phyloP scores from a whole-genome alignment of 2,329 filamentous ascomycete species.

The Xylariaceae sp. region DNA sequence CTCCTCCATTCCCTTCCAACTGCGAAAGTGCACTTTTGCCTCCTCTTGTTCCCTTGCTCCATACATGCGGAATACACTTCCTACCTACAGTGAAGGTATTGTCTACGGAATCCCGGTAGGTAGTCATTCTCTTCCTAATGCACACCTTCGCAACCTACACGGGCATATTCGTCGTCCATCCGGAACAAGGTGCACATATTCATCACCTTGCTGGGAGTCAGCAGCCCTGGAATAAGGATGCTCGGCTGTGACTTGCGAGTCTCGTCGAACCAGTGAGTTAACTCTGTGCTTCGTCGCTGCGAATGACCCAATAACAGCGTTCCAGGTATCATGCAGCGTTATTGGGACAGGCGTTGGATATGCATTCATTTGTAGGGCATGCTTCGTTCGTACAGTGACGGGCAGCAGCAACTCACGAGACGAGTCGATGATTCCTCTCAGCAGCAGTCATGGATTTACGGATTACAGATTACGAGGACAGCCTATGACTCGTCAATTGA shows the following conservation, averaged over 20 bases:
- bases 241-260: neutral
- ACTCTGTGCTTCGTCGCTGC: neutral
- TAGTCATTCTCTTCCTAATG: too few species aligned
- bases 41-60: too few species aligned
- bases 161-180: too few species aligned
- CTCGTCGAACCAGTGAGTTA: too few species aligned
- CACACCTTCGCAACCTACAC: too few species aligned
- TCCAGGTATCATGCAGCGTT: slow-evolving; percentile 12
- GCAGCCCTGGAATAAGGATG: neutral
- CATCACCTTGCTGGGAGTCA: too few species aligned
- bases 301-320: slow-evolving; percentile 11
- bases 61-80: too few species aligned
- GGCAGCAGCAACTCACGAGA: neutral
- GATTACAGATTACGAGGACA: neutral
- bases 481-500: slow-evolving; percentile 17
- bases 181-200: too few species aligned
- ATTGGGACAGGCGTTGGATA: slow-evolving; percentile 8
- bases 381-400: neutral
- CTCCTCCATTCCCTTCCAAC: neutral
- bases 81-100: too few species aligned
- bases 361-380: slow-evolving; percentile 3
- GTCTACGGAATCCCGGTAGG: too few species aligned
- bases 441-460: neutral
- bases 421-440: neutral
- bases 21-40: neutral